These are phyloP conservation scores for Amesomyces nigricolor DNA, from an alignment of 2,329 filamentous ascomycete genomes.

Conservation along the genomic window DNA sequence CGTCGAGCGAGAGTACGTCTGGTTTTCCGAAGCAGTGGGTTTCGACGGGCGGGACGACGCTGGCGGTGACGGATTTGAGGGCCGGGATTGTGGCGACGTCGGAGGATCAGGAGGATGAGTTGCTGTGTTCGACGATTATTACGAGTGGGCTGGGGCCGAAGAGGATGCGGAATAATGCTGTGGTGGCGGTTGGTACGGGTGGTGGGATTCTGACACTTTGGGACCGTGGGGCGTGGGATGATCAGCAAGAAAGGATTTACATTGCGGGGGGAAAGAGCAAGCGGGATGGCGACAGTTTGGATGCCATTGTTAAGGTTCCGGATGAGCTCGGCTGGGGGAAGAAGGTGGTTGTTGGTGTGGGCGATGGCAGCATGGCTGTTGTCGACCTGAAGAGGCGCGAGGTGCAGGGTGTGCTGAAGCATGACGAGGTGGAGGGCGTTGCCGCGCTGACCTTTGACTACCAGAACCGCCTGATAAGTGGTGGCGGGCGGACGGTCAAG, in stretches of 20 bases:
- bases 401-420: constrained; percentile 61
- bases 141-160: constrained; percentile 64
- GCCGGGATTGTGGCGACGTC: constrained; percentile 81
- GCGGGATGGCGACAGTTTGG: constrained; percentile 67
- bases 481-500: constrained; percentile 79
- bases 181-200: constrained; percentile 69
- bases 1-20: constrained; percentile 73
- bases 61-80: constrained; percentile 84
- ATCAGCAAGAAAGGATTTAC: constrained; percentile 83
- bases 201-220: constrained; percentile 84
- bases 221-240: constrained; percentile 93
- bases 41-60: constrained; percentile 83
- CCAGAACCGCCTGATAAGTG: constrained; percentile 79
- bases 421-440: constrained; percentile 85
- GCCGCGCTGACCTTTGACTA: constrained; percentile 79
- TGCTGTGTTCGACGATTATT: constrained; percentile 76
- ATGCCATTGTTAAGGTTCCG: constrained; percentile 69
- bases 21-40: constrained; percentile 94
- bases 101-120: constrained; percentile 91
- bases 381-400: constrained; percentile 70
- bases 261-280: constrained; percentile 55
- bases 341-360: constrained; percentile 72
- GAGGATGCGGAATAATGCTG: constrained; percentile 60
- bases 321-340: constrained; percentile 63
- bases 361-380: constrained; percentile 72